phyloP scores from a whole-genome alignment of 2,329 filamentous ascomycete genomes.

The Cadophora gregata region DNA sequence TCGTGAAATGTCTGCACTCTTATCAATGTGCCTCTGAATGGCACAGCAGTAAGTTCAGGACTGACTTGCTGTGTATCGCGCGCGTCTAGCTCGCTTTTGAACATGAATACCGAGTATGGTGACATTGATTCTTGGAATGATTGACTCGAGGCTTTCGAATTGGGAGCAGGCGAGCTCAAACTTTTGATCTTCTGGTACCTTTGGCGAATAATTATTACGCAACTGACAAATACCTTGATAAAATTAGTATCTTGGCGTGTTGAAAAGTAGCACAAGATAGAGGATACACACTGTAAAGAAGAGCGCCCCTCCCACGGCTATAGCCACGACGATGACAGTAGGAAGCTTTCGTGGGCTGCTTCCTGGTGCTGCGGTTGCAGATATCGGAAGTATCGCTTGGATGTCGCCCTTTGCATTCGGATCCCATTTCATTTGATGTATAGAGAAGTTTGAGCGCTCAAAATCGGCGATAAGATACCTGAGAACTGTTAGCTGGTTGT shows the following conservation, averaged over 20 bases:
- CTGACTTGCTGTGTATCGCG: slow-evolving; percentile 9
- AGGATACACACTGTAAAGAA: slow-evolving; percentile 20
- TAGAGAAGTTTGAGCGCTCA: slow-evolving; percentile 49
- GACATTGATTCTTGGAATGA: not conserved
- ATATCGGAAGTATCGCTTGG: slow-evolving; percentile 30
- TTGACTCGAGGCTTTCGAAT: not conserved
- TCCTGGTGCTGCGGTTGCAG: not conserved
- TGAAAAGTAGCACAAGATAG: not conserved
- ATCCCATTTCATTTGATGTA: slow-evolving; percentile 42
- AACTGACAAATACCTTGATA: slow-evolving; percentile 4
- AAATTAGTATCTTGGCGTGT: too few species aligned
- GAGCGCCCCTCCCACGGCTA: slow-evolving; percentile 20
- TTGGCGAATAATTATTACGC: slow-evolving; percentile 12
- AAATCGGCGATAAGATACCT: slow-evolving; percentile 47
- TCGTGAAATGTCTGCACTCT: not conserved
- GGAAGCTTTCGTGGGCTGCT: slow-evolving; percentile 10
- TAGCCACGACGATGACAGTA: slow-evolving; percentile 15
- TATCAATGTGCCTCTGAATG: not conserved
- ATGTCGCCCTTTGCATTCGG: slow-evolving; percentile 29
- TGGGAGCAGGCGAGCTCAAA: not conserved
- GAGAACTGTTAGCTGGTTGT: slow-evolving; percentile 1
- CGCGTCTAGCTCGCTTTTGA: slow-evolving; percentile 21
- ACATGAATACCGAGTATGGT: slow-evolving; percentile 5
- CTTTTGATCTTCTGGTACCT: not conserved
- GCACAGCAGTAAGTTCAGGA: not conserved